Conservation (phyloP, 805 yeast genomes). For the Lachancea kluyveri region DNA sequence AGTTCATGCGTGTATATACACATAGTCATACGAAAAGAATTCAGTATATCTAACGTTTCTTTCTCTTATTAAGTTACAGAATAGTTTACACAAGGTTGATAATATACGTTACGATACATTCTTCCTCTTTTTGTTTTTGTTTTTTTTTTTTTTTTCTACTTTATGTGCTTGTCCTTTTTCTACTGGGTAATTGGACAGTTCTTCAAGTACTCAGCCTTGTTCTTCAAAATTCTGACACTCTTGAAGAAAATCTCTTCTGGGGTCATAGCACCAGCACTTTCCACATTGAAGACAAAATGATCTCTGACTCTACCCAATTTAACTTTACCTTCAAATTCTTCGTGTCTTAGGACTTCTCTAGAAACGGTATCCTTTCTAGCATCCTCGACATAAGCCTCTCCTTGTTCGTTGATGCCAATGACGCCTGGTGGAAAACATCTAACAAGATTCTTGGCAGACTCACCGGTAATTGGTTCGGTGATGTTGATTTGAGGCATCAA, state of each 20-base stretch:
- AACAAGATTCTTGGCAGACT: slow-evolving; percentile 70
- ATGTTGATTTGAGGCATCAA: slow-evolving; percentile 84
- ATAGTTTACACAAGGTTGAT: too few relatives aligned
- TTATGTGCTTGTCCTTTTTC: too few relatives aligned
- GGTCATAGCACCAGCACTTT: slow-evolving; percentile 93
- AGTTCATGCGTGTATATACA: too few relatives aligned
- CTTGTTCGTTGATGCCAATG: slow-evolving; percentile 59
- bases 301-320: slow-evolving; percentile 86
- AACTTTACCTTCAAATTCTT: slow-evolving; percentile 83
- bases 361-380: slow-evolving; percentile 95
- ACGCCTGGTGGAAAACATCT: slow-evolving; percentile 94
- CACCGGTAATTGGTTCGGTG: slow-evolving; percentile 65
- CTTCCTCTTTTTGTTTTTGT: too few relatives aligned
- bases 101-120: too few relatives aligned
- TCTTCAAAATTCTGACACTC: slow-evolving; percentile 75
- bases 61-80: too few relatives aligned
- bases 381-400: slow-evolving; percentile 76
- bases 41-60: too few relatives aligned
- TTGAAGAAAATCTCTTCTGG: slow-evolving; percentile 95
- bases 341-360: slow-evolving; percentile 91
- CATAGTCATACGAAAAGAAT: too few relatives aligned
- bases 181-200: slow-evolving; percentile 68
- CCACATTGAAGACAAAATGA: slow-evolving; percentile 91
- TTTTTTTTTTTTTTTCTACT: too few relatives aligned
- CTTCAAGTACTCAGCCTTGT: slow-evolving; percentile 75